Conservation (phyloP, 129 eudicot genomes). For the Chrysanthemum makinoi region DNA sequence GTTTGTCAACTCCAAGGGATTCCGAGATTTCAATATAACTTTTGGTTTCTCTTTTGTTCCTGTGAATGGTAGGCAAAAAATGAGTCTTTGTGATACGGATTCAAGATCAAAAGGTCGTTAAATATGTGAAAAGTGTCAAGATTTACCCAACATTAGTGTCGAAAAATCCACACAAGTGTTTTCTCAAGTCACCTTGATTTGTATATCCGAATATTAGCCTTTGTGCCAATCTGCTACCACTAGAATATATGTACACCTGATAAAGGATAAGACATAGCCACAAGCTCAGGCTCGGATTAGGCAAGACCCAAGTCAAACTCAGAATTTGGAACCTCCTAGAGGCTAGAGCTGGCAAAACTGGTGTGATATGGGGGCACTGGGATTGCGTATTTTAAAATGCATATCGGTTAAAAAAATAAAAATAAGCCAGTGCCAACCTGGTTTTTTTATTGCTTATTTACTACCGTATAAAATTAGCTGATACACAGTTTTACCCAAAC, state of each 20-base stretch:
- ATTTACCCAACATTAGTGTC: slow-evolving; percentile 83
- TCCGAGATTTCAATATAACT: slow-evolving; percentile 72
- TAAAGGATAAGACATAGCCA: slow-evolving; percentile 3
- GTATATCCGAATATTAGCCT: slow-evolving; percentile 78
- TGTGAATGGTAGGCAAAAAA: slow-evolving; percentile 18
- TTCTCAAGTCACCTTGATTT: slow-evolving; percentile 81
- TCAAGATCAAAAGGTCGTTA: not conserved
- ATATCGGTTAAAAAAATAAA: no score
- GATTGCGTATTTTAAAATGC: no score
- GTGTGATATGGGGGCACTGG: no score
- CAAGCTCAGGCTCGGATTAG: no score
- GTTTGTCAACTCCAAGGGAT: slow-evolving; percentile 70
- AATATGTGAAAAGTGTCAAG: not conserved
- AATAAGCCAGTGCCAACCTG: no score
- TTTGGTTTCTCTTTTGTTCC: slow-evolving; percentile 71
- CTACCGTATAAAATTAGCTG: no score
- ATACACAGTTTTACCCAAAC: no score
- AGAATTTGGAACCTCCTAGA: no score
- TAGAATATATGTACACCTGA: slow-evolving; percentile 78
- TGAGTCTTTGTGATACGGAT: no score
- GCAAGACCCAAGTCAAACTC: no score
- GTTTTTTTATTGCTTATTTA: no score
- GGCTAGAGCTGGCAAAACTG: no score
- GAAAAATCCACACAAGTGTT: slow-evolving; percentile 67
- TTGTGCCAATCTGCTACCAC: slow-evolving; percentile 96